Base-by-base conservation (phyloP, 176 grass and related monocot genomes). In the Aegilops speltoides region DNA sequence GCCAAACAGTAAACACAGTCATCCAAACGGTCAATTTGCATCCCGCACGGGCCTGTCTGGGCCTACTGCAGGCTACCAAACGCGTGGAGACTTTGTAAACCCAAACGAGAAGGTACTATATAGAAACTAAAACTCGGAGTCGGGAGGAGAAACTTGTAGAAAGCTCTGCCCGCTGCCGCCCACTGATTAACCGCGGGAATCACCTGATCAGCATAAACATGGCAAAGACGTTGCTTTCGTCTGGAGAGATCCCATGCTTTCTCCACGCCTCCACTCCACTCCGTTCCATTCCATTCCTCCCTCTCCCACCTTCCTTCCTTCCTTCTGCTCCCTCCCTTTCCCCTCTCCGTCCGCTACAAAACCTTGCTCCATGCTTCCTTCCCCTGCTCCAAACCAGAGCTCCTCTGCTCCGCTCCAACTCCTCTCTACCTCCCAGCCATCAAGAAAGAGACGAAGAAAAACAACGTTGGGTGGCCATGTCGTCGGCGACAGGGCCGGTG, bases 171-270 rank as follows among this genome's bases (percentile, higher is more conserved):
- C 11, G 63, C 25, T 65, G 25, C 63, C 12, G 63, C 2, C 13
- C 25, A 66, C 64, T 16, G 1, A 15, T 31, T 29, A 66, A 66
- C 12, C 13, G 13, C 13, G 26, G 26, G 61, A 64, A 64, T 64
- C 23, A 14, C 23, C 28, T 64, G 61, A 64, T 28, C 10, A 13
- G 12, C n/a, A 64, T 0, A 11, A 10, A 31, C 7, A 76, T 31
- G 78, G 7, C 56, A 9, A 22, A 59, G 2, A 7, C 0, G 56
- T 83, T 86, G 73, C 79, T 73, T 54, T 75, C 28, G 22, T 89
- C 71, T 48, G 2, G 71, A 90, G 77, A 82, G 29, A 90, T 90
- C 88, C 88, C 88, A 85, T 90, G 32, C 91, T 79, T 89, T 89
- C 92, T 85, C 92, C 81, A 48, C 26, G 4, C 38, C 72, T 87